Base-by-base conservation (phyloP, 2,329 filamentous ascomycete genomes). In the Fusarium coffeatum region DNA sequence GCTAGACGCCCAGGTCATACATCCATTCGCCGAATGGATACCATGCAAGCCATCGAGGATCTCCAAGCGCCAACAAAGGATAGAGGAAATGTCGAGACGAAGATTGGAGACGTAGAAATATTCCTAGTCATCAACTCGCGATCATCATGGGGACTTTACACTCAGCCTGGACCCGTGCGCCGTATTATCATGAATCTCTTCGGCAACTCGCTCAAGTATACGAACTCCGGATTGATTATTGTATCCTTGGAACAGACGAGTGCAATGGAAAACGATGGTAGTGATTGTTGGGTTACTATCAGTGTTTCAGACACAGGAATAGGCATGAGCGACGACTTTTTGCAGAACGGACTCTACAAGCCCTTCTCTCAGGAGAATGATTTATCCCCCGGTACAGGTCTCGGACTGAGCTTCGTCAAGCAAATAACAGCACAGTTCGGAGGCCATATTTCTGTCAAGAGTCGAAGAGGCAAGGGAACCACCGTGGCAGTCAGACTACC, bases 381-480 rank as follows among this genome's bases (percentile, higher is more conserved):
- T 0, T 76, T 92, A 2, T 82, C 85, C 0, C 84, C 86, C 0
- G 90, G 90, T 0, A 87, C 87, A 0, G 90, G 90, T 0, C 80
- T 93, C 0, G 90, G 91, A 0, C 78, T 93, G 30, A 89, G 87
- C 42, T 87, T 93, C 11, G 90, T 92, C 4, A 84, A 85, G 22
- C 80, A 83, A 53, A 87, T 92, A 9, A 85, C 89, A 2, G 82
- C 84, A 16, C 84, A 86, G 10, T 79, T 92, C 0, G 83, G 84
- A 25, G 90, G 90, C 0, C 82, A 81, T 3, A 87, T 93, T 45
- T 81, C 85, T 3, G 83, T 92, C n/a, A 81, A 83, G 55, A 90
- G 80, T 30, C 72, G 74, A 12, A 47, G 79, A 3, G 79, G 78
- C 7, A 60, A 73, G 4, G 82, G 82, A 1, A 83, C 82, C 4